Base-by-base conservation (phyloP, 2,329 filamentous ascomycete genomes). In the Venturiaceae sp. region DNA sequence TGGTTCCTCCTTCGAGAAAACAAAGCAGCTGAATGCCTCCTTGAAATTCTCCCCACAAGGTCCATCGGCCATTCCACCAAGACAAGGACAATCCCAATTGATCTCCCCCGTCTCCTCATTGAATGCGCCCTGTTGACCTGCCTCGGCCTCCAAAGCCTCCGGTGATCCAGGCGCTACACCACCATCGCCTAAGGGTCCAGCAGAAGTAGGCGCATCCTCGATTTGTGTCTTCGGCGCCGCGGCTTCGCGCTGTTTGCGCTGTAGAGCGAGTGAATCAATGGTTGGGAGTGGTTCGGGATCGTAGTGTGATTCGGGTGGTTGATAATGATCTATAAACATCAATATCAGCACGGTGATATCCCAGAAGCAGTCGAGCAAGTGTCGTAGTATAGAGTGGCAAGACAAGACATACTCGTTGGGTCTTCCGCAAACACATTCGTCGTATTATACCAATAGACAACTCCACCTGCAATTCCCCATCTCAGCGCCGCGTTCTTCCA, bases 41-140 rank as follows among this genome's bases (percentile, higher is more conserved):
- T 87, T 91, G 82, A 99, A 99, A 68, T 97, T 86, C 71, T 95
- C 90, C 53, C 94, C 94, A 71, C 94, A 99, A 57, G 94, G 94
- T 0, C 94, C 94, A 69, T 96, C 77, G 7, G 94, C 94, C 94
- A 99, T 99, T 57, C 94, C 94, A 53, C 94, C 94, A 34, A 99
- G 78, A 72, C 94, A 99, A 16, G 94, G 94, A 74, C 94, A 99
- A 72, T 97, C 94, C 94, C 94, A 99, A 80, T 99, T 99, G 76
- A 99, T 99, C 81, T 99, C 94, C 65, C 94, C 94, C 9, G 94
- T 99, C 77, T 97, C 94, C 2, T 92, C 91, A 74, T 99, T 95
- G 78, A 97, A 99, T 1, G 94, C 94, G 58, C 90, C 94, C 74
- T 97, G 85, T 70, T 92, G 85, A 62, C 77, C 82, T 5, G 90